Percentiles rank a stretch among this genome's conserved stretches.
Conservation (phyloP, 352 stramenopile genomes). For the Phytopythium helicoides region DNA sequence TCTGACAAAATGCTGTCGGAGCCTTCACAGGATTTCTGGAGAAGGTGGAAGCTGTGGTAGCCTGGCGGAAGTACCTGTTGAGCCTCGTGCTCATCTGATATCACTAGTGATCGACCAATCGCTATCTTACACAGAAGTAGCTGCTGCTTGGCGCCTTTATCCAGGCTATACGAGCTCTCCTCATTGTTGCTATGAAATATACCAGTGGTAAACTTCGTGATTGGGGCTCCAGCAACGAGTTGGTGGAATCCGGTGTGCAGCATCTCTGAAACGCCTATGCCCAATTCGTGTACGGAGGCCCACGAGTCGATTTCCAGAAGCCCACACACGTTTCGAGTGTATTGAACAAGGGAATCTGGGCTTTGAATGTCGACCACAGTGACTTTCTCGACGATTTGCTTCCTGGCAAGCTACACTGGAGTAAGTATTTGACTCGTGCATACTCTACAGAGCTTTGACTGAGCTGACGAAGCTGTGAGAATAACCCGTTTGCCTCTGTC, state of each 20-base stretch:
- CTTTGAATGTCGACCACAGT: conserved; percentile 76
- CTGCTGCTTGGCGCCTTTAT: conserved; percentile 33
- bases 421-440: conserved; percentile 56
- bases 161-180: neutral
- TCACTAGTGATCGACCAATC: conserved; percentile 53
- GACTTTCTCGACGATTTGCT: conserved; percentile 55
- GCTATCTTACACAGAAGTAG: conserved; percentile 77
- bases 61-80: conserved; percentile 40
- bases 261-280: conserved; percentile 47
- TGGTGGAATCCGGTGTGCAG: conserved; percentile 55
- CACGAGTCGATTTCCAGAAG: conserved; percentile 75
- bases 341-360: conserved; percentile 48
- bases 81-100: conserved; percentile 46
- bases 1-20: conserved; percentile 3
- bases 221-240: conserved; percentile 33
- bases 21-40: conserved; percentile 3
- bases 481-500: too few relatives aligned
- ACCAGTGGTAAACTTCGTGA: conserved; percentile 71
- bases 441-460: conserved; percentile 51
- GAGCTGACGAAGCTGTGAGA: conserved; percentile 49
- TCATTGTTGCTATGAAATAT: conserved; percentile 31
- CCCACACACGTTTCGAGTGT: conserved; percentile 41
- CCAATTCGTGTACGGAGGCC: conserved; percentile 69
- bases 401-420: conserved; percentile 57
- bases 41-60: conserved; percentile 76